Percentiles rank a stretch among this genome's conserved stretches.
Conservation (phyloP, 176 grass and related monocot genomes). For the Alopecurus myosuroides region DNA sequence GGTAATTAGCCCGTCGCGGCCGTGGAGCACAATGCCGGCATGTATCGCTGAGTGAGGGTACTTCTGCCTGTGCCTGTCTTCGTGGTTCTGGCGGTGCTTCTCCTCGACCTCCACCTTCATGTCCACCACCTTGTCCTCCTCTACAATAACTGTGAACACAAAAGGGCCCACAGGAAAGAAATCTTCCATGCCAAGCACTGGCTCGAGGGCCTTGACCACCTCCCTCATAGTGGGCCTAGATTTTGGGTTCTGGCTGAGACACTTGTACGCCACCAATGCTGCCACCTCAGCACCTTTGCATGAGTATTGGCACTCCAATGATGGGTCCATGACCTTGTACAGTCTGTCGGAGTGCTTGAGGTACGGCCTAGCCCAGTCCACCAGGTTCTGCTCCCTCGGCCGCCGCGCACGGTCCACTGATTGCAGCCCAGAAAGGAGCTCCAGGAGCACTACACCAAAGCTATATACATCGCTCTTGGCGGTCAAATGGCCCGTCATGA, state of each 20-base stretch:
- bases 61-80: constrained; percentile 56
- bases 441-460: constrained; percentile 66
- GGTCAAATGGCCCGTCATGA: constrained; percentile 83
- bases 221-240: constrained; percentile 77
- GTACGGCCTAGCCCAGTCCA: constrained; percentile 70
- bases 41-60: constrained; percentile 73
- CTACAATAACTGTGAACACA: constrained; percentile 57
- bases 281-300: constrained; percentile 60
- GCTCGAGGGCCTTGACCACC: constrained; percentile 63
- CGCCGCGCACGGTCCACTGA: constrained; percentile 46
- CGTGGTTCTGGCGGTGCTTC: constrained; percentile 45
- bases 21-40: constrained; percentile 42
- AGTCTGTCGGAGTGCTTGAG: constrained; percentile 47
- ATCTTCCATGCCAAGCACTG: constrained; percentile 56
- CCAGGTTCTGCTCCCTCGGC: constrained; percentile 56
- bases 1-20: constrained; percentile 15
- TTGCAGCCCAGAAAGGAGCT: constrained; percentile 53
- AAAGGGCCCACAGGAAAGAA: constrained; percentile 52
- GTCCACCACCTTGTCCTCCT: constrained; percentile 48
- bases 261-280: constrained; percentile 76
- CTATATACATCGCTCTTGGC: constrained; percentile 83
- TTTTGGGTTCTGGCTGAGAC: constrained; percentile 68
- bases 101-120: constrained; percentile 32
- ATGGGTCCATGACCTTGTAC: constrained; percentile 58
- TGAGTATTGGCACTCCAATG: constrained; percentile 68